Percentiles rank a stretch among this genome's conserved stretches.
Evolutionary conservation across 345 rosid species (phyloP).

Genomic region (Populus nigra): DNA sequence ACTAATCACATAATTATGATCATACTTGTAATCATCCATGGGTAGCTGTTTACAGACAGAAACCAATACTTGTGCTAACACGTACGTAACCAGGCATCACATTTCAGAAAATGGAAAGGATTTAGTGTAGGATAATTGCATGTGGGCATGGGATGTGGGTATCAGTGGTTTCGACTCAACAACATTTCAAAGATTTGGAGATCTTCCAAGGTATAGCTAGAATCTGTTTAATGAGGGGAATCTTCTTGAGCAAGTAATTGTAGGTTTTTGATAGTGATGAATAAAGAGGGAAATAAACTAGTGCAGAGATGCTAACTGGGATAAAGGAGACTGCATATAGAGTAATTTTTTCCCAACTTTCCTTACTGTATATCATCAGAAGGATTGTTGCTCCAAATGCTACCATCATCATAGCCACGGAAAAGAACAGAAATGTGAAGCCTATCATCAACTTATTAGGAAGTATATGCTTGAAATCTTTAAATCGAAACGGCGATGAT

Average conservation of each 20-base stretch:
- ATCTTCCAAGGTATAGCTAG: neutral
- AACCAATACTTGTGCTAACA: neutral
- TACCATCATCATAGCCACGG: conserved; percentile 10
- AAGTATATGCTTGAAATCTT: conserved; percentile 6
- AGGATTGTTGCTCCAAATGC: conserved; percentile 7
- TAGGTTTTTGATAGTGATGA: neutral
- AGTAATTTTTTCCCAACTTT: conserved; percentile 2
- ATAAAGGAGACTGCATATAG: neutral
- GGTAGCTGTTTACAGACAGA: neutral
- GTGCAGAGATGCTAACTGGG: neutral
- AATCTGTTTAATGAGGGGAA: too few species aligned
- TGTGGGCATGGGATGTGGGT: neutral
- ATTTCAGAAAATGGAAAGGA: neutral
- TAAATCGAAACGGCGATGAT: conserved; percentile 26
- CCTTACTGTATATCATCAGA: conserved; percentile 1
- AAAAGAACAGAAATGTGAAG: conserved; percentile 8
- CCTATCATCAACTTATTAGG: conserved; percentile 7
- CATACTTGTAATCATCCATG: neutral
- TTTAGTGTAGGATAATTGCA: neutral
- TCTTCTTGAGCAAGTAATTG: neutral
- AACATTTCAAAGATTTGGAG: neutral
- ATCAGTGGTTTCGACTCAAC: neutral
- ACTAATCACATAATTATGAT: too few species aligned
- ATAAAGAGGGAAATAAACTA: neutral
- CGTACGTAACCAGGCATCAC: neutral